Evolutionary conservation across 2,329 filamentous ascomycete genomes (phyloP).

Genomic region (Aspergillus nomiae): DNA sequence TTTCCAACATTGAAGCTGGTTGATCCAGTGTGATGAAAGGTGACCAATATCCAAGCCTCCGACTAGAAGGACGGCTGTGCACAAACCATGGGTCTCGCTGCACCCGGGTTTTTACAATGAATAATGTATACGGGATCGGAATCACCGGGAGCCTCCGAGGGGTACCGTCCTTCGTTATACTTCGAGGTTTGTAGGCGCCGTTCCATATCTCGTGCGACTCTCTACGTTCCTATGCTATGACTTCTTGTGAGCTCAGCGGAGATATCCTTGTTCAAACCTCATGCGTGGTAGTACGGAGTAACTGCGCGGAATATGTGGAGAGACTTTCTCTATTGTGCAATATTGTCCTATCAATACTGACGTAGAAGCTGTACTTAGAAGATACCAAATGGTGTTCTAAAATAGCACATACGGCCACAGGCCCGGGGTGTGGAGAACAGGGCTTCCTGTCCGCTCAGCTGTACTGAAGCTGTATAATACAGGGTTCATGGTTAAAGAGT

Average conservation of each 20-base stretch:
- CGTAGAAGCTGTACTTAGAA: not conserved
- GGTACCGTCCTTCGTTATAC: no score
- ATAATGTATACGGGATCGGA: not conserved
- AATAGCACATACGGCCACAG: no score
- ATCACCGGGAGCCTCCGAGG: fast-evolving
- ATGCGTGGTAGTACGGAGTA: no score
- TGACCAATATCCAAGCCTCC: not conserved
- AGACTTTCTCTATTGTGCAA: no score
- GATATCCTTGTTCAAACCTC: not conserved
- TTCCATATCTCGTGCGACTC: not conserved
- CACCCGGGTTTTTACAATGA: not conserved
- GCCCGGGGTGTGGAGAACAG: no score
- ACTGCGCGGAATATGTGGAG: no score
- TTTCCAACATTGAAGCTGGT: not conserved
- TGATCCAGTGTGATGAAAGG: not conserved
- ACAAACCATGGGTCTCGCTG: not conserved
- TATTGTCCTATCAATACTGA: no score
- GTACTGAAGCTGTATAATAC: no score
- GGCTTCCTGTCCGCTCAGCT: no score
- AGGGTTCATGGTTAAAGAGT: no score
- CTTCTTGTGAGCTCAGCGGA: not conserved
- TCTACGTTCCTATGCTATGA: not conserved
- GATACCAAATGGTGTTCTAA: no score
- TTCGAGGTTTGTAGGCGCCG: no score
- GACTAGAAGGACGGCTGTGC: not conserved